Percentiles rank a stretch among this genome's conserved stretches.
Conservation (phyloP, 208 protist genomes). For the Wallacemonas sp. region DNA sequence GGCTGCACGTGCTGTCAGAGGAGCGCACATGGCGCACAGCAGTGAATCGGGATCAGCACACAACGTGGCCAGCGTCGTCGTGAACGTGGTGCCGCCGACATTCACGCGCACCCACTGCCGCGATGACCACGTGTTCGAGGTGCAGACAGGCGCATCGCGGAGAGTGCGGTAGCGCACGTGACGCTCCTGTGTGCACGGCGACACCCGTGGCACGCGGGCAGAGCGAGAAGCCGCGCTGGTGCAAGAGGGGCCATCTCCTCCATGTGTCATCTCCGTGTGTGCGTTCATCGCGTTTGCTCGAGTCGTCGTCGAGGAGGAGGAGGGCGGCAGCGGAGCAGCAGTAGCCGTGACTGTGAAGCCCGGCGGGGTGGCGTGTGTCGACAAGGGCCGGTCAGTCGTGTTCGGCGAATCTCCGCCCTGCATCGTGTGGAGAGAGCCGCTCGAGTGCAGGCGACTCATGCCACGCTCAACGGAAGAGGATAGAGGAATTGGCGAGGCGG, state of each 20-base stretch:
- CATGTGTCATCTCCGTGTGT: no score
- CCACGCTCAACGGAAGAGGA: slow-evolving; percentile 2
- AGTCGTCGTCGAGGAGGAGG: no score
- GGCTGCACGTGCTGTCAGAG: no score
- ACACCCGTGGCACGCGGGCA: no score
- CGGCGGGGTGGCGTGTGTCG: no score
- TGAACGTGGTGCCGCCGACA: slow-evolving; percentile 77
- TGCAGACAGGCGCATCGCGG: slow-evolving; percentile 20
- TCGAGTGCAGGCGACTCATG: slow-evolving; percentile 1
- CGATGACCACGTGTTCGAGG: slow-evolving; percentile 19
- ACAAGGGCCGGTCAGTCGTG: neutral
- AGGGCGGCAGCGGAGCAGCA: no score
- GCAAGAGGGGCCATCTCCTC: no score
- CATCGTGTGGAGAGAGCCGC: slow-evolving; percentile 9
- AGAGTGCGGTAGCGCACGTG: neutral
- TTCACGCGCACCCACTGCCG: slow-evolving; percentile 77
- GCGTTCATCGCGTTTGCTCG: no score
- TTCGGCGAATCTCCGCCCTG: neutral
- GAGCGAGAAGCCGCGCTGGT: no score
- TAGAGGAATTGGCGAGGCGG: no score
- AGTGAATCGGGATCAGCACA: slow-evolving; percentile 60
- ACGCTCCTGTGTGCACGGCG: no score
- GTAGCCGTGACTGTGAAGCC: no score
- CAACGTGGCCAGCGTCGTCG: slow-evolving; percentile 75
- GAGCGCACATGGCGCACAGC: slow-evolving; percentile 42